Evolutionary conservation across 2,329 filamentous ascomycete genomes (phyloP), one percentile per base, ranked within the genome.

Genomic region (Pseudocercospora ulei): DNA sequence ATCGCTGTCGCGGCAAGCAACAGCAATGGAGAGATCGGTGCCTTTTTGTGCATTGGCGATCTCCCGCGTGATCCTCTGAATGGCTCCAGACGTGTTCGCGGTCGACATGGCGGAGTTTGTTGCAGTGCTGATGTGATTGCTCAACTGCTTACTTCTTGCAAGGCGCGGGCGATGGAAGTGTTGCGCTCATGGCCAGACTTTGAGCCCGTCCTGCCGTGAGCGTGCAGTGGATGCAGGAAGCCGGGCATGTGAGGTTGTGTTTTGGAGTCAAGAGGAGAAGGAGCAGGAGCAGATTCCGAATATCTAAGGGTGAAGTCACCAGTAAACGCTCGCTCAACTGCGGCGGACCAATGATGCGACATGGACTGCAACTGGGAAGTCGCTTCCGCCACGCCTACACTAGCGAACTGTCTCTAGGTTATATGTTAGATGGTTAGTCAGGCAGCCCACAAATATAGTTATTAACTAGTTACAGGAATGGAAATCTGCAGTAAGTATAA

Each of bases 1-100:
- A 61, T 98, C 86, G 51, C 78, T 72, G 62, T 96, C 90, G 35
- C 82, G 73, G 58, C 82, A 93, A 40, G 83, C 82, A 33, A 95
- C 86, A 7, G 84, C 84, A 47, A 96, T 73, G 18, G 87, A 93
- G 20, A 95, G 70, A 62, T 95, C 87, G 12, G 77, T 74, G 47
- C 76, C 80, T 60, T 80, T 80, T 61, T 94, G 84, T 43, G 95
- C 78, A 52, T 90, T 82, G 55, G 78, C 75, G 50, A 95, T 73
- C 67, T 95, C 88, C 81, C 90, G 55, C 6, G 54, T 54, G 37
- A 59, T 54, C 13, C 56, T 51, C 11, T 48, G 43, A 18, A 58
- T 57, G 3, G 50, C 43, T 19, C 55, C 54, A 11, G 48, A 44
- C 4, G 55, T 52, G 36, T 58, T 58, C 22, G 52, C 33, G 22